These are phyloP conservation scores for Arctostaphylos glauca DNA, from an alignment of 148 eudicot species.

Conservation along the genomic window DNA sequence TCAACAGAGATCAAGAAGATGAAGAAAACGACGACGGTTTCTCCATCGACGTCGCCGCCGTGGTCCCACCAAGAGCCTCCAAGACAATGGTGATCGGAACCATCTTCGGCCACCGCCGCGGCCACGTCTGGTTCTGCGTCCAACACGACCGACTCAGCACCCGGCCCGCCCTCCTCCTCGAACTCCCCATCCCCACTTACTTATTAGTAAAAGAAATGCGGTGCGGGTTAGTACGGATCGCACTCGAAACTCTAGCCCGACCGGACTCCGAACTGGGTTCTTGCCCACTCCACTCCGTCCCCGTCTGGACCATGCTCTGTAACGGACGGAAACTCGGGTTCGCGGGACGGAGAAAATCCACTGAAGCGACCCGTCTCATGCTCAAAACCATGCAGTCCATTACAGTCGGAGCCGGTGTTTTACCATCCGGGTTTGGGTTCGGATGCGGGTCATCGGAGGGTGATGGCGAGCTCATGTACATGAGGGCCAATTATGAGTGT, in stretches of 20 bases:
- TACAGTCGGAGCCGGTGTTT: constrained; percentile 84
- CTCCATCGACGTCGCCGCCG: constrained; percentile 20
- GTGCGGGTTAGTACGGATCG: constrained; percentile 61
- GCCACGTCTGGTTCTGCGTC: constrained; percentile 84
- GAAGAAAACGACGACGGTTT: constrained; percentile 17
- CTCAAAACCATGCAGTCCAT: constrained; percentile 64
- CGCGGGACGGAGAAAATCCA: constrained; percentile 57
- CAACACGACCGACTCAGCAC: constrained; percentile 60
- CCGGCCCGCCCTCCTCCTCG: constrained; percentile 65
- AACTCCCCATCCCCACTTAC: constrained; percentile 67
- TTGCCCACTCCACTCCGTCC: constrained; percentile 60
- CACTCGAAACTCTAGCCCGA: constrained; percentile 50
- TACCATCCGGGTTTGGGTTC: constrained; percentile 37
- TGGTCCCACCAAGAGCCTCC: constrained; percentile 57
- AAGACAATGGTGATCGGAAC: constrained; percentile 80
- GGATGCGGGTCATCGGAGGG: constrained; percentile 19
- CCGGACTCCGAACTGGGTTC: constrained; percentile 38
- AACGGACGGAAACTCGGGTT: constrained; percentile 76
- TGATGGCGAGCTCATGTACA: constrained; percentile 61
- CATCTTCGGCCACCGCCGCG: constrained; percentile 74
- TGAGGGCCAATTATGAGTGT: constrained; percentile 91
- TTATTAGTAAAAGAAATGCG: constrained; percentile 63
- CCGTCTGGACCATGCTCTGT: constrained; percentile 68
- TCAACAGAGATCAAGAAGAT: constrained; percentile 13
- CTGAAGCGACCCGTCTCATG: constrained; percentile 36